A percentile compares a stretch with the other conserved stretches of the same genome.
These are phyloP conservation scores for Solanum okadae DNA, from an alignment of 257 asterid genomes.

Conservation along the genomic window DNA sequence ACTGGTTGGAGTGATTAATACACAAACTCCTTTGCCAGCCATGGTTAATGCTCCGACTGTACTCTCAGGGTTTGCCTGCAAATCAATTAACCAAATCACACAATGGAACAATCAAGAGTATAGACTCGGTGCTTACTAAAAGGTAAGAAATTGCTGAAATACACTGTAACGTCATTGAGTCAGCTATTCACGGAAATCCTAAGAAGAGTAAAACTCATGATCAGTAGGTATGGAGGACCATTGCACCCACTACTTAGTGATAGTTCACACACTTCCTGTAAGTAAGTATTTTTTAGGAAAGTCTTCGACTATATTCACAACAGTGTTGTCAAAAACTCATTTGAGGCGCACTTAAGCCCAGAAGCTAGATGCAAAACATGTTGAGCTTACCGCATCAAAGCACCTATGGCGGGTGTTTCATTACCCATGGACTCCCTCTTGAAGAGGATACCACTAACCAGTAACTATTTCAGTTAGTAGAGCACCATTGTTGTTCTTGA, in stretches of 20 bases:
- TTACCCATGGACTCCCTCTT: neutral
- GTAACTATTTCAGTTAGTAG: neutral
- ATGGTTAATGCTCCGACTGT: slow-evolving; percentile 89
- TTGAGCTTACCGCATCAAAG: neutral
- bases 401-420: neutral
- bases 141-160: neutral
- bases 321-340: neutral
- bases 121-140: neutral
- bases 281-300: neutral
- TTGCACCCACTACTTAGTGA: neutral
- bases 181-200: neutral
- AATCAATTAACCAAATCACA: neutral
- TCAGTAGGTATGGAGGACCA: neutral
- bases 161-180: neutral
- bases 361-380: neutral
- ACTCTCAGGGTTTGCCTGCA: slow-evolving; percentile 86
- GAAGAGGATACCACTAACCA: neutral
- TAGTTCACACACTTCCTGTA: neutral
- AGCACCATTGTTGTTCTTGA: neutral
- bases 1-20: slow-evolving; percentile 88
- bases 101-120: neutral
- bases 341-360: neutral
- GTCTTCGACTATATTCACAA: neutral
- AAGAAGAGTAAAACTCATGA: neutral
- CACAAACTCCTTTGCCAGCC: slow-evolving; percentile 97